These are phyloP conservation scores for Artemisia annua DNA, from an alignment of 129 eudicot species.

Conservation along the genomic window DNA sequence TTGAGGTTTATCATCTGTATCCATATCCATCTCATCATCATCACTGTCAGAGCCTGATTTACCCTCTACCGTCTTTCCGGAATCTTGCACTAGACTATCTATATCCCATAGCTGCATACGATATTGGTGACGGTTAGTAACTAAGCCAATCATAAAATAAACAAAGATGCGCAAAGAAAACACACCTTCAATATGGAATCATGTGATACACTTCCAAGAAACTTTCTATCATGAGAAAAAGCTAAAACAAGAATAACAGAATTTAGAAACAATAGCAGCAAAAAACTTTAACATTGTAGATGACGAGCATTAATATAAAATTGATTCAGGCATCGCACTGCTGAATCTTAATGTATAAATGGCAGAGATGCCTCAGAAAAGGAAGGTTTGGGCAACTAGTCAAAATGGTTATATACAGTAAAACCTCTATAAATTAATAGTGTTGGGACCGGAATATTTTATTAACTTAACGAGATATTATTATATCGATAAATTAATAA, in stretches of 20 bases:
- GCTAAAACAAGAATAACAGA: slow-evolving; percentile 44
- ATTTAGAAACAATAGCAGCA: slow-evolving; percentile 1
- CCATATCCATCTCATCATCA: slow-evolving; percentile 71
- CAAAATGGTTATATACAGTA: not conserved
- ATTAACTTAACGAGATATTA: too few species aligned
- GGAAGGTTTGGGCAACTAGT: not conserved
- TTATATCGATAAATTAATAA: too few species aligned
- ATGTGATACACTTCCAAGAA: slow-evolving; percentile 95
- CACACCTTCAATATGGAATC: slow-evolving; percentile 74
- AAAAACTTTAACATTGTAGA: too few species aligned
- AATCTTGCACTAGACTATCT: slow-evolving; percentile 73
- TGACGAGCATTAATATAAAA: too few species aligned
- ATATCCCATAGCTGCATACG: slow-evolving; percentile 79
- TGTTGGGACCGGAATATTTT: too few species aligned
- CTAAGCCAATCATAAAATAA: not conserved
- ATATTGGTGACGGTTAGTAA: not conserved
- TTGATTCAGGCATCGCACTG: too few species aligned
- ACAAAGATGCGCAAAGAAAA: not conserved
- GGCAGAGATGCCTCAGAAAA: not conserved
- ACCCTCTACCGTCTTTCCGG: slow-evolving; percentile 42
- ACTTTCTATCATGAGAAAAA: slow-evolving; percentile 91
- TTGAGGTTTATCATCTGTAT: slow-evolving; percentile 35
- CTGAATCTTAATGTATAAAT: not conserved
- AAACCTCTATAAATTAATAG: too few species aligned
- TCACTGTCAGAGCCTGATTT: slow-evolving; percentile 55